phyloP scores from a whole-genome alignment of 495 filamentous ascomycete genomes.

The Lophiostoma macrostomum region DNA sequence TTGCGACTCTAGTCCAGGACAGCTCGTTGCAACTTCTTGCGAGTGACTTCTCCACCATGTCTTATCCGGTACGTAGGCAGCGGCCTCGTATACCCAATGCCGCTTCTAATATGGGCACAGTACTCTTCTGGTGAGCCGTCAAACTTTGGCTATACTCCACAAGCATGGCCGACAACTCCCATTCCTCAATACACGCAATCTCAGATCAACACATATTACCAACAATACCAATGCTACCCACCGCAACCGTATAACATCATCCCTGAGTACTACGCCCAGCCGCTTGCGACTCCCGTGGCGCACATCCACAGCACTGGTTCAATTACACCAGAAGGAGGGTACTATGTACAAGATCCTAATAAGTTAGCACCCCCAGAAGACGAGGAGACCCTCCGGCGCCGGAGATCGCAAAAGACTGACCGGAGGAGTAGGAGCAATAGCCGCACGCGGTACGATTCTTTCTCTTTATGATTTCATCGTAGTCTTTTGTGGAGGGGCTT shows the following conservation, averaged over 20 bases:
- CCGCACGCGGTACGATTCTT: constrained; percentile 16
- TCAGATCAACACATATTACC: constrained; percentile 25
- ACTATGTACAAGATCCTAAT: background rate
- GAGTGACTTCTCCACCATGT: too few relatives aligned
- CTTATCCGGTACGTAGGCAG: too few relatives aligned
- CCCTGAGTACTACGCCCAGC: constrained; percentile 7
- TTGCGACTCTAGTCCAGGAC: too few relatives aligned
- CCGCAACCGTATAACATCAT: constrained; percentile 21
- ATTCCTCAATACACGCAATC: constrained; percentile 23
- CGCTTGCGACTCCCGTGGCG: background rate
- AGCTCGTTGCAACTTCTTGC: too few relatives aligned
- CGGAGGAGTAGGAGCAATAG: constrained; percentile 14
- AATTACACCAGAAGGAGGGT: too few relatives aligned
- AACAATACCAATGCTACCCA: constrained; percentile 19
- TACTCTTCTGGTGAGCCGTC: too few relatives aligned
- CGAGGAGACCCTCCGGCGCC: constrained; percentile 5
- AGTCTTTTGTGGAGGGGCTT: too few relatives aligned
- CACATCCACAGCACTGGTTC: background rate
- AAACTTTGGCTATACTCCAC: too few relatives aligned
- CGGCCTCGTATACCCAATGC: too few relatives aligned
- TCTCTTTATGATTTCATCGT: too few relatives aligned
- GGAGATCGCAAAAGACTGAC: constrained; percentile 7
- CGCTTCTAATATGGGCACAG: background rate
- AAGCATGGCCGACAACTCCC: background rate
- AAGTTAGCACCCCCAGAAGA: constrained; percentile 12